These are phyloP conservation scores for Hirsutella thompsonii DNA, from an alignment of 2,329 filamentous ascomycete genomes.

Conservation along the genomic window DNA sequence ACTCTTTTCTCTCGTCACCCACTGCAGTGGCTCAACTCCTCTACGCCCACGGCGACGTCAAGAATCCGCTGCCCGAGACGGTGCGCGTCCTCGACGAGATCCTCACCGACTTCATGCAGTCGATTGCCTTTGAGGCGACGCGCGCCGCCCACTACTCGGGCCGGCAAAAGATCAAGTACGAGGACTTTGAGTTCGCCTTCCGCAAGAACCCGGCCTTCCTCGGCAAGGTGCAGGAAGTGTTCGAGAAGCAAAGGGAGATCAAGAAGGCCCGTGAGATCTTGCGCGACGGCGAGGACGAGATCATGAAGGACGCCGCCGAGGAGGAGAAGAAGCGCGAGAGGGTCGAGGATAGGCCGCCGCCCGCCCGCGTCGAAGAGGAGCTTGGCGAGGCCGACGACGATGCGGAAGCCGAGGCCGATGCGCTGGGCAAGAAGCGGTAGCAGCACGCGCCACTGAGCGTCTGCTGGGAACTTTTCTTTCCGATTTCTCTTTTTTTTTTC, in stretches of 20 bases:
- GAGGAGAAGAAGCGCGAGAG: slow-evolving; percentile 26
- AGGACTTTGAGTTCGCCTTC: slow-evolving; percentile 93
- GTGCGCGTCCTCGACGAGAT: slow-evolving; percentile 87
- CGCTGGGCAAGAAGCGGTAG: slow-evolving; percentile 23
- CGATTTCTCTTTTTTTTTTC: too few relatives aligned
- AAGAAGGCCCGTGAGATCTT: slow-evolving; percentile 71
- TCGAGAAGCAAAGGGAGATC: slow-evolving; percentile 78
- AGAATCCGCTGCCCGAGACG: slow-evolving; percentile 68
- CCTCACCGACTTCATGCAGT: slow-evolving; percentile 91
- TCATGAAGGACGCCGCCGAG: slow-evolving; percentile 38
- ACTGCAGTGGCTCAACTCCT: slow-evolving; percentile 56
- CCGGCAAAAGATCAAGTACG: slow-evolving; percentile 93
- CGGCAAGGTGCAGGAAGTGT: slow-evolving; percentile 77
- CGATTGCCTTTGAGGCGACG: slow-evolving; percentile 81
- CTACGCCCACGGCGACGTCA: slow-evolving; percentile 68
- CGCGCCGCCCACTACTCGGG: slow-evolving; percentile 74
- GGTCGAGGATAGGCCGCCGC: slow-evolving; percentile 10
- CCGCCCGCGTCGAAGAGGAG: slow-evolving; percentile 31
- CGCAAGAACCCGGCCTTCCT: slow-evolving; percentile 75
- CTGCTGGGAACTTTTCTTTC: too few relatives aligned
- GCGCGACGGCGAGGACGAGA: slow-evolving; percentile 50
- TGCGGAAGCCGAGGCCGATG: slow-evolving; percentile 26
- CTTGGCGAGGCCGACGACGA: slow-evolving; percentile 40
- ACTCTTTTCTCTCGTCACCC: slow-evolving; percentile 1
- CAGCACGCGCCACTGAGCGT: slow-evolving; percentile 6